Conservation (phyloP, 192 early-diverging fungal genomes). For the Backusella westeae region DNA sequence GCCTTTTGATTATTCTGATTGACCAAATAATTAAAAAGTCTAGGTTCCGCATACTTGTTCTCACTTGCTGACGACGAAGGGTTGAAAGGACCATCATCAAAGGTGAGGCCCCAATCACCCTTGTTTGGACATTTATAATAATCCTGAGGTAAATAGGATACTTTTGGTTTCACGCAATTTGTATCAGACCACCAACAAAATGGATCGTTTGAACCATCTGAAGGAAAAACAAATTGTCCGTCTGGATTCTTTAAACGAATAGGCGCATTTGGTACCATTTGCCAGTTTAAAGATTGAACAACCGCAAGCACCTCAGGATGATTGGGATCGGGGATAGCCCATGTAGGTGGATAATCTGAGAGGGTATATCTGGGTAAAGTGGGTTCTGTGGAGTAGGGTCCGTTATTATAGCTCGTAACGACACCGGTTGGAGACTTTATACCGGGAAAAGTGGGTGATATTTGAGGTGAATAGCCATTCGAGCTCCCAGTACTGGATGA, state of each 20-base stretch:
- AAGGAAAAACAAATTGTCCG: constrained; percentile 15
- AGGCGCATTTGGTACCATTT: constrained; percentile 24
- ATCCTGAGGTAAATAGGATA: constrained; percentile 26
- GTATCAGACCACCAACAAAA: constrained; percentile 23
- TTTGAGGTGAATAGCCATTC: not conserved
- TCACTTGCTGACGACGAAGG: not conserved
- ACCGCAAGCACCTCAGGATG: constrained; percentile 19
- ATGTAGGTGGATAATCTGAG: constrained; percentile 21
- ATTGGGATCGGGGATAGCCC: constrained; percentile 28
- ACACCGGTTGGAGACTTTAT: not conserved
- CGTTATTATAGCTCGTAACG: not conserved
- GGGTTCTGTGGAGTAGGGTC: not conserved
- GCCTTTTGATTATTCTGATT: constrained; percentile 15
- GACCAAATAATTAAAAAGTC: constrained; percentile 18
- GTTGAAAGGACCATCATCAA: constrained; percentile 26
- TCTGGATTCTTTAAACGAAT: constrained; percentile 13
- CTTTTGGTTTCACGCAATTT: constrained; percentile 19
- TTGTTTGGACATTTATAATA: constrained; percentile 13
- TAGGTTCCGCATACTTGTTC: constrained; percentile 12
- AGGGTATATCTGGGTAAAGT: constrained; percentile 3
- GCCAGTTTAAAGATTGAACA: constrained; percentile 23
- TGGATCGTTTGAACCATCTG: not conserved
- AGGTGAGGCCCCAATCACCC: constrained; percentile 22
- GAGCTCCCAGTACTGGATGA: not conserved
- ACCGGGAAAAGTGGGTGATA: not conserved